A percentile compares a stretch with the other conserved stretches of the same genome.
phyloP scores from a whole-genome alignment of 345 rosid species.

The Excoecaria cochinchinensis region DNA sequence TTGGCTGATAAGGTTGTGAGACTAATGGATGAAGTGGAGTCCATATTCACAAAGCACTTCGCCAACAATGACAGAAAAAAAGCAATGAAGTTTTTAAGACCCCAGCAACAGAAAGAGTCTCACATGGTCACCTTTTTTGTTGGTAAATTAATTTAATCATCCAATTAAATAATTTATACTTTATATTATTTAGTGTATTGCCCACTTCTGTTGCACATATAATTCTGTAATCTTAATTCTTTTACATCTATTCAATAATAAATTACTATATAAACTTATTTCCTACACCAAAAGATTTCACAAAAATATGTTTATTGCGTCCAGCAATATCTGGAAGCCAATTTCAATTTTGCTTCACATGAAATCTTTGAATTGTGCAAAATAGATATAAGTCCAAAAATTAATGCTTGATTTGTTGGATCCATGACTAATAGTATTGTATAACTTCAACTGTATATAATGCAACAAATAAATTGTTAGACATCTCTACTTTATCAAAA shows the following conservation, averaged over 20 bases:
- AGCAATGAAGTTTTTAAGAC: slow-evolving; percentile 94
- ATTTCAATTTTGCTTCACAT: background rate
- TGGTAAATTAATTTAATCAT: slow-evolving; percentile 41
- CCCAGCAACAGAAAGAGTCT: slow-evolving; percentile 80
- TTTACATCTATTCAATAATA: no score
- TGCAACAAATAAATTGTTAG: no score
- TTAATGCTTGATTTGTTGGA: no score
- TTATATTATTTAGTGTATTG: background rate
- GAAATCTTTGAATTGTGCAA: background rate
- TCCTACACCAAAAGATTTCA: no score
- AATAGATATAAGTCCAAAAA: no score
- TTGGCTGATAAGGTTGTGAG: slow-evolving; percentile 57
- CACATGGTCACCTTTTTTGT: slow-evolving; percentile 96
- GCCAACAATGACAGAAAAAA: slow-evolving; percentile 92
- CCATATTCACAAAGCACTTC: slow-evolving; percentile 93
- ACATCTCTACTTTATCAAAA: no score
- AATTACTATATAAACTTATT: no score
- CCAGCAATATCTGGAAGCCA: background rate
- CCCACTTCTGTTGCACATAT: no score
- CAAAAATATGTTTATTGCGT: background rate
- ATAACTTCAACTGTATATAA: no score
- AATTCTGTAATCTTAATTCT: no score
- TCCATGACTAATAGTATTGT: no score
- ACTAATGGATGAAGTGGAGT: slow-evolving; percentile 98
- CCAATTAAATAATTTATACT: background rate